Evolutionary conservation across 179 eudicot species (phyloP).

Genomic region (Silene vulgaris): DNA sequence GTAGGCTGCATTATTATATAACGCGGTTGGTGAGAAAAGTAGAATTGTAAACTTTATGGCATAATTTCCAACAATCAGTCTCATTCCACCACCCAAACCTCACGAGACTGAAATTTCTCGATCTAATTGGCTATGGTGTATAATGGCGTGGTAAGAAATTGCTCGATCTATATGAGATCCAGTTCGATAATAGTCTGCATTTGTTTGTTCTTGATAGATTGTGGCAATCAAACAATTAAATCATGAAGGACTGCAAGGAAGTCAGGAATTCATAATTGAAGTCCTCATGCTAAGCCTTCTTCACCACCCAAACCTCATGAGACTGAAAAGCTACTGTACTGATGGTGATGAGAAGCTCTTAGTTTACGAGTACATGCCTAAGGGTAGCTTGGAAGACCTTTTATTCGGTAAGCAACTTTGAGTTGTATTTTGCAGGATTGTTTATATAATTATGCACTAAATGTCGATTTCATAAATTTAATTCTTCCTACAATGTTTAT

Average conservation of each 20-base stretch:
- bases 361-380: conserved; percentile 58
- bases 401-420: conserved; percentile 36
- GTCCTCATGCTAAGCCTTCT: conserved; percentile 59
- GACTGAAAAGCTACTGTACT: conserved; percentile 51
- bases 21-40: no score
- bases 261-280: conserved; percentile 55
- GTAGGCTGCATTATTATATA: no score
- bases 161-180: background rate
- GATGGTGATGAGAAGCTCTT: conserved; percentile 53
- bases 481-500: background rate
- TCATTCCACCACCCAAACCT: no score
- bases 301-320: conserved; percentile 54
- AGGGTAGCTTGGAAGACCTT: conserved; percentile 54
- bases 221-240: conserved; percentile 57
- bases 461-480: background rate
- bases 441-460: background rate
- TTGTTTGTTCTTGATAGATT: conserved; percentile 32
- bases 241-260: conserved; percentile 54
- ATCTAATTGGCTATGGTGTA: background rate
- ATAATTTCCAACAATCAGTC: background rate
- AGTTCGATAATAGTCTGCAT: conserved; percentile 16
- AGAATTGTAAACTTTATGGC: background rate
- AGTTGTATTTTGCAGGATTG: background rate
- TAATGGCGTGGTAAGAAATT: background rate
- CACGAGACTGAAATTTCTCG: no score